Evolutionary conservation across 495 filamentous ascomycete species (phyloP).

Genomic region (Glutinoglossum americanum): DNA sequence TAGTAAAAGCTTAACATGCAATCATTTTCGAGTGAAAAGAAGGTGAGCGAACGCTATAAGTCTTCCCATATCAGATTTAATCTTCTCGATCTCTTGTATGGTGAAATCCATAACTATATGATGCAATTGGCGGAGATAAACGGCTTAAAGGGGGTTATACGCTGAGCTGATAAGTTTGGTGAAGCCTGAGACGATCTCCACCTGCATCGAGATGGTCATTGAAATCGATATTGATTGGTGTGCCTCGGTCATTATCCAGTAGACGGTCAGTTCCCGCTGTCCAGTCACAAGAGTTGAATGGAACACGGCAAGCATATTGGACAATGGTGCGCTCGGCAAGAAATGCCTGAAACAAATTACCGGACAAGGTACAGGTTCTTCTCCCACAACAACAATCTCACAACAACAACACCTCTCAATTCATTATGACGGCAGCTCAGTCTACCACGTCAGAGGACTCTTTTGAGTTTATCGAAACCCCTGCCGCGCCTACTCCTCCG

Average conservation of each 20-base stretch:
- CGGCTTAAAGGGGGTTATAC: not conserved
- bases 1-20: not conserved
- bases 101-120: not conserved
- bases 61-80: not conserved
- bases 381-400: not conserved
- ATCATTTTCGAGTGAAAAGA: not conserved
- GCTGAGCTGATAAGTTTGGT: not conserved
- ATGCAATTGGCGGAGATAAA: not conserved
- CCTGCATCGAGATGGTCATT: too few relatives aligned
- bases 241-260: too few relatives aligned
- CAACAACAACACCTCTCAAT: not conserved
- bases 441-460: constrained; percentile 28
- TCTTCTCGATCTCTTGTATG: not conserved
- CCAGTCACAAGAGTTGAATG: not conserved
- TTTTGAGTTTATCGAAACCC: constrained; percentile 61
- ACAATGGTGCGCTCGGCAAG: not conserved
- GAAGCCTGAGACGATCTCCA: too few relatives aligned
- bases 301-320: not conserved
- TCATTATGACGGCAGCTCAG: not conserved
- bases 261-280: too few relatives aligned
- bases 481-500: constrained; percentile 33
- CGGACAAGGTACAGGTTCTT: not conserved
- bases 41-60: not conserved
- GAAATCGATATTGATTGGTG: too few relatives aligned
- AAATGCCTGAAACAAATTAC: not conserved